These are phyloP conservation scores for Magnaporthiopsis poae DNA, from an alignment of 2,329 filamentous ascomycete genomes.

Conservation along the genomic window DNA sequence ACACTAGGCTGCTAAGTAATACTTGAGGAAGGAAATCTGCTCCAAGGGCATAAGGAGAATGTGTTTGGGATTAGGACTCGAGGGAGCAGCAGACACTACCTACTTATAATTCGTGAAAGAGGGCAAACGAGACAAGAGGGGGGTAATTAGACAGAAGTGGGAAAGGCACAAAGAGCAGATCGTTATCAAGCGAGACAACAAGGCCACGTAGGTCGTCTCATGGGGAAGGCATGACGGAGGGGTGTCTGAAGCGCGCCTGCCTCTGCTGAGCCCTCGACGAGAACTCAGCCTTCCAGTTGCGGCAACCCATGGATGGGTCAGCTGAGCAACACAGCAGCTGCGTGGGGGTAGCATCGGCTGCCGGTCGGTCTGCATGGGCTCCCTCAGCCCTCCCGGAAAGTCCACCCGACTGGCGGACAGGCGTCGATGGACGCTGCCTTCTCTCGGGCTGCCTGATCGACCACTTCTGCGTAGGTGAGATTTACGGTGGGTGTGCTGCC, in stretches of 20 bases:
- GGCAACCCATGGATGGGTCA: not conserved
- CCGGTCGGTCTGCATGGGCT: too few species aligned
- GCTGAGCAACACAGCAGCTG: not conserved
- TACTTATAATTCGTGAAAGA: not conserved
- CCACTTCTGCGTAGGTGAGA: not conserved
- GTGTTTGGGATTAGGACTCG: not conserved
- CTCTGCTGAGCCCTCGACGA: not conserved
- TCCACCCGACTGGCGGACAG: too few species aligned
- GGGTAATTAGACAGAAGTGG: too few species aligned
- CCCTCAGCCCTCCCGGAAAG: too few species aligned
- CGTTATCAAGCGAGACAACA: not conserved
- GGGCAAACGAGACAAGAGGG: not conserved
- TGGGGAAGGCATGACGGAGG: not conserved
- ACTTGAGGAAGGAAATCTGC: not conserved
- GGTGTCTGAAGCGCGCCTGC: not conserved
- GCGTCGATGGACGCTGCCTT: not conserved
- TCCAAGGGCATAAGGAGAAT: not conserved
- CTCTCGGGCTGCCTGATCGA: not conserved
- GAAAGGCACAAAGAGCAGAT: too few species aligned
- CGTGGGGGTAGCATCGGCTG: not conserved
- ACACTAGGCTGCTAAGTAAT: not conserved
- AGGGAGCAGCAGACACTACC: not conserved
- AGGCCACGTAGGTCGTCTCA: not conserved
- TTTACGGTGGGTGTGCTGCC: too few species aligned
- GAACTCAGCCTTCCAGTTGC: not conserved